A percentile compares a stretch with the other conserved stretches of the same genome.
Conservation (phyloP, 2,329 filamentous ascomycete species). For the Botryotinia convoluta region DNA sequence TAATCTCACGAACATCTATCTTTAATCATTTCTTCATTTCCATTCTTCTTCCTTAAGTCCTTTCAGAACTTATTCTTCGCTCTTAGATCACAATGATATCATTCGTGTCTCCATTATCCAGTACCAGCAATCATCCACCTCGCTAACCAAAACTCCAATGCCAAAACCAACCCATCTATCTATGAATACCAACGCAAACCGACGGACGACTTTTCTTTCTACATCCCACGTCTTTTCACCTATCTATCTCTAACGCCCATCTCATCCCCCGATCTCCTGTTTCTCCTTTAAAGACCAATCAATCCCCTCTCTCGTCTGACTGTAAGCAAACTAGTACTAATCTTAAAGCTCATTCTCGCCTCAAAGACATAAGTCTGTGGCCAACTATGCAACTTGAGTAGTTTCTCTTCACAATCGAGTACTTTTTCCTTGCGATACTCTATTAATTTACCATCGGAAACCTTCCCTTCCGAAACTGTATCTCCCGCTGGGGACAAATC, state of each 20-base stretch:
- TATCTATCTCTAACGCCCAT: not conserved
- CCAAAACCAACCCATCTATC: not conserved
- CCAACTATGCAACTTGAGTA: conserved; percentile 68
- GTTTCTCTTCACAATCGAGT: conserved; percentile 59
- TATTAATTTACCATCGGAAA: conserved; percentile 63
- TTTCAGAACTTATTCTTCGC: not conserved
- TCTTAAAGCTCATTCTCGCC: conserved; percentile 67
- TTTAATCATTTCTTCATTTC: not conserved
- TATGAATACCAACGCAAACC: not conserved
- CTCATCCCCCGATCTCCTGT: too few species aligned
- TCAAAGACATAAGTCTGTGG: conserved; percentile 72
- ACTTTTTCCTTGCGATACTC: conserved; percentile 53
- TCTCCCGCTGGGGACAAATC: conserved; percentile 37
- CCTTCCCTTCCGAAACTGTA: conserved; percentile 48
- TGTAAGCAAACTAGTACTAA: conserved; percentile 33
- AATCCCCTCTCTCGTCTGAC: conserved; percentile 33
- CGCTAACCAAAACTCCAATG: not conserved
- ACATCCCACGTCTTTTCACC: not conserved
- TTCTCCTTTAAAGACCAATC: conserved; percentile 22
- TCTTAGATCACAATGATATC: not conserved
- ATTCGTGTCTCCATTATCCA: not conserved
- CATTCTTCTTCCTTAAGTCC: not conserved
- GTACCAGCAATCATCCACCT: not conserved
- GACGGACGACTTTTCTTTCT: not conserved
- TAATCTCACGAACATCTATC: not conserved